Evolutionary conservation across 306 rosid species (phyloP).

Genomic region (Cicer chorassanicum): DNA sequence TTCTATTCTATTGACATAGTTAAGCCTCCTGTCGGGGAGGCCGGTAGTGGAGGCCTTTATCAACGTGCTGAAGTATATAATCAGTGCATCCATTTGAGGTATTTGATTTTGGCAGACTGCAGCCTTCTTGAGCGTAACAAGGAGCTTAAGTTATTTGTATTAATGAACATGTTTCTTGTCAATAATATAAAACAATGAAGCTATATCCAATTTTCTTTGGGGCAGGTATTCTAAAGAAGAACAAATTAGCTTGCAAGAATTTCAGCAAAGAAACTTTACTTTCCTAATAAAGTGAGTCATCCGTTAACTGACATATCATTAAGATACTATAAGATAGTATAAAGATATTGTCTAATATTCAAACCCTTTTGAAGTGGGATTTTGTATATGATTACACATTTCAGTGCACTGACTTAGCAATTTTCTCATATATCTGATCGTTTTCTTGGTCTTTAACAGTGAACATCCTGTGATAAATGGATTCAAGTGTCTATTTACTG

Average conservation of each 20-base stretch:
- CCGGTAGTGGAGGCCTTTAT: not conserved
- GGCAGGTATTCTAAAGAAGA: conserved; percentile 96
- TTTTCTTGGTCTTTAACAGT: conserved; percentile 50
- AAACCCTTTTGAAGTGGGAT: not conserved
- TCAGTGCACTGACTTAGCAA: conserved; percentile 11
- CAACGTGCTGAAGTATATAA: not conserved
- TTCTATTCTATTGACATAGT: not conserved
- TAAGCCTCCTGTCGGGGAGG: not conserved
- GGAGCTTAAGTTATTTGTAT: not conserved
- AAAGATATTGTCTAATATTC: no score
- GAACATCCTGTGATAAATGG: conserved; percentile 71
- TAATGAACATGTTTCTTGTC: not conserved
- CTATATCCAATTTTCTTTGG: conserved; percentile 14
- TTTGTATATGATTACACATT: not conserved
- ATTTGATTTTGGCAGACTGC: not conserved
- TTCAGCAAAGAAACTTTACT: conserved; percentile 69
- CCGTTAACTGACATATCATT: conserved; percentile 8
- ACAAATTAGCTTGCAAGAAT: conserved; percentile 58
- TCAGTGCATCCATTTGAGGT: not conserved
- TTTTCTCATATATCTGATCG: not conserved
- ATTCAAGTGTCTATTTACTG: conserved; percentile 71
- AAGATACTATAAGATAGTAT: no score
- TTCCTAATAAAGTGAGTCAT: conserved; percentile 80
- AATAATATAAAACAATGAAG: not conserved
- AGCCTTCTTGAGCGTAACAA: not conserved